phyloP scores from a whole-genome alignment of 805 yeast genomes.

The Candida michaelii region DNA sequence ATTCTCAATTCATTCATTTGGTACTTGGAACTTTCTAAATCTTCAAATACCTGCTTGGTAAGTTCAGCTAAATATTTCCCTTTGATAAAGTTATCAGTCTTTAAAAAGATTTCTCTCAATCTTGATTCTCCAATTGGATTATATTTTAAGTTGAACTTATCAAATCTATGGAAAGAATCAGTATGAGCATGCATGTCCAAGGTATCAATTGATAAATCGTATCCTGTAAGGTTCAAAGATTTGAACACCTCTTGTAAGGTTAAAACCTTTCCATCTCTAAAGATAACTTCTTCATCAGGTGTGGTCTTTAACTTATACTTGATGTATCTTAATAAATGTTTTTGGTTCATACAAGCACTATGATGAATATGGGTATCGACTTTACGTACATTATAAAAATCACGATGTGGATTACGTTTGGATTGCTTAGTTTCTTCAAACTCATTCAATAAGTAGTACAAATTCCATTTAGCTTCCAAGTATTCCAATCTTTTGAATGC shows the following conservation, averaged over 20 bases:
- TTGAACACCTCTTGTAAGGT: slow-evolving; percentile 88
- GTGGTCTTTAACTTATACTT: slow-evolving; percentile 87
- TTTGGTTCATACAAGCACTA: slow-evolving; percentile 98
- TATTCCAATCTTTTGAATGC: slow-evolving; percentile 93
- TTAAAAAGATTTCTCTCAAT: slow-evolving; percentile 90
- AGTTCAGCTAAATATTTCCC: slow-evolving; percentile 92
- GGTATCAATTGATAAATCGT: slow-evolving; percentile 93
- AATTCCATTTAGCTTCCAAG: slow-evolving; percentile 94
- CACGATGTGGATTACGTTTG: slow-evolving; percentile 94
- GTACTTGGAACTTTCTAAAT: slow-evolving; percentile 90
- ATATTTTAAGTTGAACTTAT: slow-evolving; percentile 93
- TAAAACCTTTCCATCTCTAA: slow-evolving; percentile 86
- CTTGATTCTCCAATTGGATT: slow-evolving; percentile 99
- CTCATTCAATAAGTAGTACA: slow-evolving; percentile 84
- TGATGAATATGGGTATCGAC: slow-evolving; percentile 99
- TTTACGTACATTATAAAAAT: slow-evolving; percentile 92
- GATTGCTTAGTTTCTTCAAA: slow-evolving; percentile 89
- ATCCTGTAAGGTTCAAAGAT: slow-evolving; percentile 87
- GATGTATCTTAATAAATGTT: slow-evolving; percentile 90
- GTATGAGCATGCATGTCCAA: slow-evolving; percentile 99
- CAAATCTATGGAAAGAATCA: slow-evolving; percentile 96
- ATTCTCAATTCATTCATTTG: slow-evolving; percentile 97
- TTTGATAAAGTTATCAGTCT: slow-evolving; percentile 88
- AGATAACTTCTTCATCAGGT: slow-evolving; percentile 87
- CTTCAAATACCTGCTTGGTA: slow-evolving; percentile 90